phyloP scores from a whole-genome alignment of 2,329 filamentous ascomycete genomes.

The Clathrospora elynae region DNA sequence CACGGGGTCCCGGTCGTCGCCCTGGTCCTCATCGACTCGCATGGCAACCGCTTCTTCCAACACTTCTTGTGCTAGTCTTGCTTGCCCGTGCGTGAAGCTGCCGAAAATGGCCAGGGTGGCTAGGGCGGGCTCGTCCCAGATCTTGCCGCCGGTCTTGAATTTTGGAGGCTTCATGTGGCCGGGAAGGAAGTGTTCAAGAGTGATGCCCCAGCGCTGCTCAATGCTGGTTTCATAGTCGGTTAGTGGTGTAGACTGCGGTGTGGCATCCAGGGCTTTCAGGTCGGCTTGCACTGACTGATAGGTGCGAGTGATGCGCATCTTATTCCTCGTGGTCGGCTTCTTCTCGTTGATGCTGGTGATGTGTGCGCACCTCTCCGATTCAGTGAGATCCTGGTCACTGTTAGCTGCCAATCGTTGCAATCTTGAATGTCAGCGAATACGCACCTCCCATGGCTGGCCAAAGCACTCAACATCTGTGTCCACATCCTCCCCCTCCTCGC shows the following conservation, averaged over 20 bases:
- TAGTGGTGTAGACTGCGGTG: not conserved
- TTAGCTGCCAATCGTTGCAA: not conserved
- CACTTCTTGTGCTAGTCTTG: constrained; percentile 3
- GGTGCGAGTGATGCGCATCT: constrained; percentile 13
- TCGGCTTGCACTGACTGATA: constrained; percentile 10
- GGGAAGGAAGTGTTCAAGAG: constrained; percentile 9
- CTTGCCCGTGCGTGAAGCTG: constrained; percentile 16
- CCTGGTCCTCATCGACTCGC: constrained; percentile 5
- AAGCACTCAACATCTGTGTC: constrained; percentile 7
- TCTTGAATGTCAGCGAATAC: not conserved
- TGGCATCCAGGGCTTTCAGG: not conserved
- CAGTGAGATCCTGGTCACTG: constrained; percentile 6
- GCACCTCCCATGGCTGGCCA: constrained; percentile 10
- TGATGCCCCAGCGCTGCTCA: constrained; percentile 9
- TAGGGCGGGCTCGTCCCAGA: not conserved
- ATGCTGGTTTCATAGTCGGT: constrained; percentile 3
- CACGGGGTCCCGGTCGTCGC: not conserved
- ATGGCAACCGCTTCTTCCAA: constrained; percentile 12
- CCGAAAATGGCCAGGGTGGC: constrained; percentile 3
- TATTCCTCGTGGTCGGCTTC: constrained; percentile 14
- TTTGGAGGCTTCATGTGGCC: not conserved
- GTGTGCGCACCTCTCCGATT: constrained; percentile 17
- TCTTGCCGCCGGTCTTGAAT: not conserved
- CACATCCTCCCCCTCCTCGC: constrained; percentile 16
- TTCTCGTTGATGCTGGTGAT: constrained; percentile 8